phyloP scores from a whole-genome alignment of 108 stramenopile genomes.

The Mediolabrus comicus region DNA sequence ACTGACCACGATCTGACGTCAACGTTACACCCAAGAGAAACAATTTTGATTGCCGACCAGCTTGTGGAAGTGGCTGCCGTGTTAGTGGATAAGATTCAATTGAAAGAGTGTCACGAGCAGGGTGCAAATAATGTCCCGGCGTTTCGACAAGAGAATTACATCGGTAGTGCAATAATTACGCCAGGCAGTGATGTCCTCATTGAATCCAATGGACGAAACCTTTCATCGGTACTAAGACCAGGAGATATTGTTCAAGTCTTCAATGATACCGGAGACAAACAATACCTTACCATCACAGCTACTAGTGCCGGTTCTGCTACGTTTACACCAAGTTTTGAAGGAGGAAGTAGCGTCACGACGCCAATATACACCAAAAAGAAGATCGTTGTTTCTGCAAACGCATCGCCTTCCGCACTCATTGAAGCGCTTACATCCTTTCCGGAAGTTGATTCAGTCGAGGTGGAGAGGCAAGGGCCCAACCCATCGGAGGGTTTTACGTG shows the following conservation, averaged over 20 bases:
- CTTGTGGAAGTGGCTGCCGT: constrained; percentile 19
- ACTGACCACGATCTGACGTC: constrained; percentile 40
- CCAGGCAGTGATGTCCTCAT: constrained; percentile 8
- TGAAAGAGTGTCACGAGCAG: constrained; percentile 38
- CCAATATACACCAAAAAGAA: constrained; percentile 20
- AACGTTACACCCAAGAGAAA: constrained; percentile 37
- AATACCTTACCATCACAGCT: constrained; percentile 25
- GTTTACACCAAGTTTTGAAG: constrained; percentile 34
- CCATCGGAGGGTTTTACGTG: constrained; percentile 80
- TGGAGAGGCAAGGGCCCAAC: constrained; percentile 51
- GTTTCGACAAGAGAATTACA: constrained; percentile 48
- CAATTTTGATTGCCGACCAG: constrained; percentile 39
- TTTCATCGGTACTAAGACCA: constrained; percentile 16
- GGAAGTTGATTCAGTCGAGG: constrained; percentile 63
- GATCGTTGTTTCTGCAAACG: constrained; percentile 23
- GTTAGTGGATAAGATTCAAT: constrained; percentile 18
- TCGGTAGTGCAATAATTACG: constrained; percentile 36
- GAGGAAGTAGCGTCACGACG: constrained; percentile 11
- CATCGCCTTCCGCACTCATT: constrained; percentile 46
- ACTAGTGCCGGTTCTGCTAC: constrained; percentile 8
- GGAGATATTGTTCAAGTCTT: constrained; percentile 35
- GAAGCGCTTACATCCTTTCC: constrained; percentile 55
- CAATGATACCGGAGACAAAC: constrained; percentile 7
- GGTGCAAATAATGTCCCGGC: constrained; percentile 25
- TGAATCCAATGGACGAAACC: constrained; percentile 26